phyloP scores from a whole-genome alignment of 2,329 filamentous ascomycete genomes.

The Colletotrichum tropicale region DNA sequence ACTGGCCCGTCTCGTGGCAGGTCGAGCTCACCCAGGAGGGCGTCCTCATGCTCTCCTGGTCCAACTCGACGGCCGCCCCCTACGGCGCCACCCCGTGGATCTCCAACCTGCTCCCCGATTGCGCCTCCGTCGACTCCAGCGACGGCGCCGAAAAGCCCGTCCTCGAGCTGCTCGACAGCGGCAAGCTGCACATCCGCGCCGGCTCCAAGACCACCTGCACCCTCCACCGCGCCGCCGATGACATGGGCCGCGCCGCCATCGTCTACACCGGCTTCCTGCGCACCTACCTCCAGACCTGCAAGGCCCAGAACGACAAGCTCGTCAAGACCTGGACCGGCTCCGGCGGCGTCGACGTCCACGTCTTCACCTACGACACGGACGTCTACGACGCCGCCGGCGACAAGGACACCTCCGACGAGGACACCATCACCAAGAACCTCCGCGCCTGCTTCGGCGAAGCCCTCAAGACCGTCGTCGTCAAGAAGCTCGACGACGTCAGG shows the following conservation, averaged over 20 bases:
- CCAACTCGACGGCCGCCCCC: slow-evolving; percentile 18
- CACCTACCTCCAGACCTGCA: slow-evolving; percentile 23
- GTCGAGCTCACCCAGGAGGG: slow-evolving; percentile 21
- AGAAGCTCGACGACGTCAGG: slow-evolving; percentile 7
- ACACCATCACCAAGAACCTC: slow-evolving; percentile 19
- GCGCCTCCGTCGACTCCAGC: not conserved
- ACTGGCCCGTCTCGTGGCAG: slow-evolving; percentile 23
- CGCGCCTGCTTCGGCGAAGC: slow-evolving; percentile 19
- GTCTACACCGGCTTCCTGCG: slow-evolving; percentile 23
- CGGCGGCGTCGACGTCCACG: slow-evolving; percentile 23
- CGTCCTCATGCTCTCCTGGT: slow-evolving; percentile 22
- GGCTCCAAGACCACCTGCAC: slow-evolving; percentile 19
- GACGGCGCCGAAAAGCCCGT: not conserved
- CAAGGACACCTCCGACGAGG: not conserved
- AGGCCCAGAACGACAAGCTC: slow-evolving; percentile 21
- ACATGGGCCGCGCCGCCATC: slow-evolving; percentile 23
- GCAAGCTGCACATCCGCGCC: slow-evolving; percentile 20
- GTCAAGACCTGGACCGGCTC: slow-evolving; percentile 22
- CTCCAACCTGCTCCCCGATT: slow-evolving; percentile 17
- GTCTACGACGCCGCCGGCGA: slow-evolving; percentile 16
- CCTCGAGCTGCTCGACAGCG: slow-evolving; percentile 23
- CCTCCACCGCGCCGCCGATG: slow-evolving; percentile 17
- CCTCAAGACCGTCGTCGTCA: slow-evolving; percentile 21
- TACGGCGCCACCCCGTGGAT: slow-evolving; percentile 23
- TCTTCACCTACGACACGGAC: slow-evolving; percentile 24